These are phyloP conservation scores for Aspergillus sclerotioniger DNA, from an alignment of 495 filamentous ascomycete species.

Conservation along the genomic window DNA sequence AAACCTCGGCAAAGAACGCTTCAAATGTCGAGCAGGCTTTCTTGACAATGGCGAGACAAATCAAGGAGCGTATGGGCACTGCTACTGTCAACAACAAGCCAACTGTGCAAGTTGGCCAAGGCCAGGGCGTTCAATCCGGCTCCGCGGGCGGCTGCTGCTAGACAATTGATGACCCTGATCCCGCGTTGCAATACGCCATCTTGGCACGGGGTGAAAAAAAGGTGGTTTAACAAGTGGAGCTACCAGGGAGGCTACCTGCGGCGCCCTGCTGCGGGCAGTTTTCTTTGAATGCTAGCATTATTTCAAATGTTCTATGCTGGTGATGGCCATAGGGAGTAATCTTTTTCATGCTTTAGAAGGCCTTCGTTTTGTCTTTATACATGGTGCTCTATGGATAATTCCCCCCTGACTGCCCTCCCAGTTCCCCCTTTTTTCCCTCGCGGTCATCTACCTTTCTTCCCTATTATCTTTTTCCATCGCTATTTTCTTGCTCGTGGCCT, in stretches of 20 bases:
- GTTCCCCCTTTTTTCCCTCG: constrained; percentile 20
- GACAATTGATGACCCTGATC: constrained; percentile 27
- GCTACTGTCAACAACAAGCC: constrained; percentile 98
- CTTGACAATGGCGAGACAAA: constrained; percentile 99
- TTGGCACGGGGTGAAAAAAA: constrained; percentile 19
- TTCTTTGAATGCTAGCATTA: constrained; percentile 12
- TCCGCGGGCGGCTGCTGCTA: constrained; percentile 95
- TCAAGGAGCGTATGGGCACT: constrained; percentile 99
- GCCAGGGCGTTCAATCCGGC: constrained; percentile 90
- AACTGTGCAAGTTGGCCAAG: constrained; percentile 89
- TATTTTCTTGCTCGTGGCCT: constrained; percentile 14
- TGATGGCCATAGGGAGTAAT: constrained; percentile 23
- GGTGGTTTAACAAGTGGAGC: constrained; percentile 2
- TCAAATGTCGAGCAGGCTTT: constrained; percentile 99
- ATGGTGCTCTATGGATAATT: constrained; percentile 12
- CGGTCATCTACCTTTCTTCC: constrained; percentile 30
- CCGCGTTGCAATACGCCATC: constrained; percentile 29
- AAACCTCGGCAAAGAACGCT: constrained; percentile 99
- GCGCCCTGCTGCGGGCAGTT: constrained; percentile 7
- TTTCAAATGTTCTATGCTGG: constrained; percentile 19
- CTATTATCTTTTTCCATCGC: constrained; percentile 1
- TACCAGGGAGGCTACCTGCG: constrained; percentile 1
- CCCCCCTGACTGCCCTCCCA: background rate
- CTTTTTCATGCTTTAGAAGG: constrained; percentile 40
- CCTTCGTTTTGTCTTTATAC: constrained; percentile 33